phyloP scores from a whole-genome alignment of 2,329 filamentous ascomycete genomes.

The Xylariaceae sp. region DNA sequence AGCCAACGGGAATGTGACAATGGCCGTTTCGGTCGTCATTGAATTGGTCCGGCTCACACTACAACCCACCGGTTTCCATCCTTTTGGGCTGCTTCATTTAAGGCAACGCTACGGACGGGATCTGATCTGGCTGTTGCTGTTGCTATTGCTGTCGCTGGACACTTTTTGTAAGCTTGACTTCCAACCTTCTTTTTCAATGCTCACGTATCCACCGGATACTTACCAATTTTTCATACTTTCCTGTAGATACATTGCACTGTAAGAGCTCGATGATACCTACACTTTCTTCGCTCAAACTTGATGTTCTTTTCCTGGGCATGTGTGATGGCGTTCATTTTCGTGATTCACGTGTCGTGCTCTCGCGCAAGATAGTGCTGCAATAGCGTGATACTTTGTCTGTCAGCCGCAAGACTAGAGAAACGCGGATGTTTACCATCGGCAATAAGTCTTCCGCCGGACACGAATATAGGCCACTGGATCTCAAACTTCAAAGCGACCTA shows the following conservation, averaged over 20 bases:
- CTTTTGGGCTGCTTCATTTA: background rate
- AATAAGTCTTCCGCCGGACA: background rate
- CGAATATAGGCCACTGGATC: background rate
- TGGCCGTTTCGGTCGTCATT: conserved; percentile 4
- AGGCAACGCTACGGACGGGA: background rate
- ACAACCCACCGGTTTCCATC: conserved; percentile 11
- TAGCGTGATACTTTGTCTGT: conserved; percentile 13
- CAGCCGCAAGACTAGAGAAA: background rate
- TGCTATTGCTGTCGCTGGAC: background rate
- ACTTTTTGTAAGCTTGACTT: too few relatives aligned
- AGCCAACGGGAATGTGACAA: background rate
- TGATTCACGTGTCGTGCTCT: conserved; percentile 4
- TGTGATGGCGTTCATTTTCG: background rate
- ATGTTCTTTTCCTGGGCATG: background rate
- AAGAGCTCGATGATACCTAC: too few relatives aligned
- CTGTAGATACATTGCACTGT: too few relatives aligned
- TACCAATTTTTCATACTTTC: too few relatives aligned
- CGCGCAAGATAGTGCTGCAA: conserved; percentile 3
- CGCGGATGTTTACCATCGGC: conserved; percentile 2
- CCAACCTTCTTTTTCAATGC: too few relatives aligned
- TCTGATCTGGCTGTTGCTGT: background rate
- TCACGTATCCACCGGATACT: too few relatives aligned
- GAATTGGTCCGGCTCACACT: background rate
- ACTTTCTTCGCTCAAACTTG: too few relatives aligned
- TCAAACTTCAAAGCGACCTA: background rate